Percentiles rank a stretch among this genome's conserved stretches.
Evolutionary conservation across 2,329 filamentous ascomycete species (phyloP).

Genomic region (Fusarium sororula): DNA sequence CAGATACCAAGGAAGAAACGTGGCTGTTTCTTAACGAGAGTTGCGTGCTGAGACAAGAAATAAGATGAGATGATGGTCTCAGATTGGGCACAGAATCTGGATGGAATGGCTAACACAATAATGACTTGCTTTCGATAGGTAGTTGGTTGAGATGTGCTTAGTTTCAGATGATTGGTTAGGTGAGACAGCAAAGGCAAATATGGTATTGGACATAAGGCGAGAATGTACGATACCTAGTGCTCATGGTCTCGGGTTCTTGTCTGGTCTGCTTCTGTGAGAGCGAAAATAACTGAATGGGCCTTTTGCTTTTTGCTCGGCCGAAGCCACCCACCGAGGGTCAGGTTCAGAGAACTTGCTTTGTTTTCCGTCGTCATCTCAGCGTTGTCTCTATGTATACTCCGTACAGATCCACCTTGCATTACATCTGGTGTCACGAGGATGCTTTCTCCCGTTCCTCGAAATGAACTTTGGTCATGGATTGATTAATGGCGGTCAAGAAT

Average conservation of each 20-base stretch:
- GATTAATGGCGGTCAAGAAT: constrained; percentile 29
- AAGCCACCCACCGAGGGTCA: neutral
- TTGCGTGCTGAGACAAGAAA: neutral
- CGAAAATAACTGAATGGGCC: neutral
- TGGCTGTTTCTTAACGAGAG: neutral
- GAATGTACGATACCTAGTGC: neutral
- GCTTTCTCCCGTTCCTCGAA: neutral
- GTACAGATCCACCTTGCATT: neutral
- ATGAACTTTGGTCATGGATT: neutral
- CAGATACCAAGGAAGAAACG: neutral
- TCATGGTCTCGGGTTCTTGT: neutral
- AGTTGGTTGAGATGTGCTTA: neutral
- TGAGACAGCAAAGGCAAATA: neutral
- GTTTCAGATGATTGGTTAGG: constrained; percentile 14
- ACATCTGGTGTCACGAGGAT: neutral
- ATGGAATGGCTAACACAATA: neutral
- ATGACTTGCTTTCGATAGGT: neutral
- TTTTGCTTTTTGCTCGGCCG: constrained; percentile 9
- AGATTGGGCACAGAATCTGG: neutral
- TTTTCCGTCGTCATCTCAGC: constrained; percentile 12
- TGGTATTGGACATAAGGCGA: neutral
- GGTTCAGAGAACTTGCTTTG: constrained; percentile 23
- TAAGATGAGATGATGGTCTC: neutral
- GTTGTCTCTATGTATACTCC: neutral
- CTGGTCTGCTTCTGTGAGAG: constrained; percentile 3